Evolutionary conservation across 257 asterid species (phyloP), one percentile per base, ranked within the genome.

Genomic region (Solanum stenotomum): DNA sequence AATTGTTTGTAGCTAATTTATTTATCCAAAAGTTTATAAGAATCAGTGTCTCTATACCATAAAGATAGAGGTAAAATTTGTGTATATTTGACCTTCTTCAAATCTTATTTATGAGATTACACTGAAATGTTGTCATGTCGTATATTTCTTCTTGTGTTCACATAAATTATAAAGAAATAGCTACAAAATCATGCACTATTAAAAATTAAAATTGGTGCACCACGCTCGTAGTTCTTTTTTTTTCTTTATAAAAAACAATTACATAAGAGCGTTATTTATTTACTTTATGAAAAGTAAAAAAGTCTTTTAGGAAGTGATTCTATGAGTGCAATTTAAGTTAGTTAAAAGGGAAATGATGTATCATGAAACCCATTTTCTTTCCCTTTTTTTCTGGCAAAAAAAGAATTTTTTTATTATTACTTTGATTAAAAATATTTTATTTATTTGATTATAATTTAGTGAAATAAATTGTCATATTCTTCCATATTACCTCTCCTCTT

Each of bases 321-420:
- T 85, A 86, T 88, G 97, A 95, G 98, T 95, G 93, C 89, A 92
- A 33, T 83, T 77, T 90, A 95, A 95, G 97, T 89, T 89, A 94
- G 88, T 67, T 88, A 85, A 85, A 91, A 85, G 79, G 31, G 37
- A 67, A 85, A 38, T 76, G 4, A 85, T 85, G 42, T 31, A 67
- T 85, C 79, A 85, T 85, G 78, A 85, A 38, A 44, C 68, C 78
- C 87, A 85, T 7, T 85, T 67, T 85, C 42, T 67, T 85, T 84
- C 5, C 22, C 87, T 27, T 61, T 33, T 84, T 63, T 35, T 5
- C 6, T 25, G 40, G 27, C 7, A 27, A 38, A 85, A 37, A 85
- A 37, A 1, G 0, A 2, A 8, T 12, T 16, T 65, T 40, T 68
- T 78, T n/a, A 40, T 7, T 78, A 44, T 78, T 20, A 40, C 34